Percentiles rank a stretch among this genome's conserved stretches.
Conservation (phyloP, 2,329 filamentous ascomycete genomes). For the Metarhizium robertsii region DNA sequence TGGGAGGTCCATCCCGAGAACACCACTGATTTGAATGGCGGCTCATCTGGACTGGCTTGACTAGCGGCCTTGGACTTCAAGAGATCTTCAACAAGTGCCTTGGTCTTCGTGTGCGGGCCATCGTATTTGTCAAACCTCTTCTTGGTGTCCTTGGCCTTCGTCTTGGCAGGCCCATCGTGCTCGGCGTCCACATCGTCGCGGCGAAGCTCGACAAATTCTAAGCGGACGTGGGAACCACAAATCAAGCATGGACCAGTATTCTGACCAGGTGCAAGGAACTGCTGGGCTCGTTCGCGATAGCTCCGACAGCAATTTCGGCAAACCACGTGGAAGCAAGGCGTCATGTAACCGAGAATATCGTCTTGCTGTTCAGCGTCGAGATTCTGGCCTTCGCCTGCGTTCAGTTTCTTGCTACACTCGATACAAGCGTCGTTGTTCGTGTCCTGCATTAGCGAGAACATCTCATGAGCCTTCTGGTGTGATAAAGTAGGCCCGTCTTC, state of each 20-base stretch:
- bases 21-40: constrained; percentile 83
- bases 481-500: constrained; percentile 50
- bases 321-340: constrained; percentile 78
- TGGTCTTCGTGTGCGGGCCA: constrained; percentile 88
- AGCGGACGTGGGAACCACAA: constrained; percentile 55
- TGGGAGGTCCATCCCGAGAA: constrained; percentile 97
- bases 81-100: constrained; percentile 68
- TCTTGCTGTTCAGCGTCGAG: constrained; percentile 50
- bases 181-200: constrained; percentile 49
- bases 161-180: constrained; percentile 40
- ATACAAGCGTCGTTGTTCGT: constrained; percentile 68
- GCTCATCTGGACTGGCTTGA: constrained; percentile 49
- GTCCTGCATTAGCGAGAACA: constrained; percentile 76
- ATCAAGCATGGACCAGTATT: constrained; percentile 51
- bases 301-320: constrained; percentile 63
- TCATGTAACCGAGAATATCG: constrained; percentile 67
- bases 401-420: constrained; percentile 58
- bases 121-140: constrained; percentile 59
- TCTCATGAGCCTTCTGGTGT: constrained; percentile 71
- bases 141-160: constrained; percentile 25
- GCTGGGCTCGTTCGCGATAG: constrained; percentile 45
- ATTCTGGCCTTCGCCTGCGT: constrained; percentile 43
- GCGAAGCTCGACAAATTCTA: constrained; percentile 59
- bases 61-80: constrained; percentile 54
- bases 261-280: constrained; percentile 26